Percentiles rank a stretch among this genome's conserved stretches.
These are phyloP conservation scores for Ambrosiella xylebori DNA, from an alignment of 2,329 filamentous ascomycete species.

Conservation along the genomic window DNA sequence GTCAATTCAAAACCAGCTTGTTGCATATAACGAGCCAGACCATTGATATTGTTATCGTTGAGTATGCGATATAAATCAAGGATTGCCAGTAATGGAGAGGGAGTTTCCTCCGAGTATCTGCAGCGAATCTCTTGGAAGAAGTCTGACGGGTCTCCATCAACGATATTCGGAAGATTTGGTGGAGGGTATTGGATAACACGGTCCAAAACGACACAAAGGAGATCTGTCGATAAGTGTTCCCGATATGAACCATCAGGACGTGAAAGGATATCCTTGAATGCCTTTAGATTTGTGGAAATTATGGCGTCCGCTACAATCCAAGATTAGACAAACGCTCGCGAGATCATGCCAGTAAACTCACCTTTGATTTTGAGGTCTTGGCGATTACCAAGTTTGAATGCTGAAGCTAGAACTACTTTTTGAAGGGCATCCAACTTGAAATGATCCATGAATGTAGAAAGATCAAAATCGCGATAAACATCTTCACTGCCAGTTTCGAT, in stretches of 20 bases:
- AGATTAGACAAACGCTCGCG: slow-evolving; percentile 9
- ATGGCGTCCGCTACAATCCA: slow-evolving; percentile 61
- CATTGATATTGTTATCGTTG: slow-evolving; percentile 37
- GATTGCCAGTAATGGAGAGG: slow-evolving; percentile 51
- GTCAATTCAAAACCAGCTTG: slow-evolving; percentile 60
- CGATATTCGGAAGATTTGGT: slow-evolving; percentile 49
- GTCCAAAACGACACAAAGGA: slow-evolving; percentile 67
- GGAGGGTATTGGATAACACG: slow-evolving; percentile 76
- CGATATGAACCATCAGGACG: slow-evolving; percentile 44
- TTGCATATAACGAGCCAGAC: slow-evolving; percentile 52
- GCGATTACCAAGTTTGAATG: slow-evolving; percentile 70
- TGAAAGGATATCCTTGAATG: slow-evolving; percentile 62
- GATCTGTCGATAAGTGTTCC: slow-evolving; percentile 47
- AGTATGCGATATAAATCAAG: slow-evolving; percentile 53
- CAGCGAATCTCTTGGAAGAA: slow-evolving; percentile 47
- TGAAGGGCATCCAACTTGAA: slow-evolving; percentile 82
- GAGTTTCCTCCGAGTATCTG: slow-evolving; percentile 50
- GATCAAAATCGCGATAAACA: slow-evolving; percentile 86
- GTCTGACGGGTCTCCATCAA: slow-evolving; percentile 54
- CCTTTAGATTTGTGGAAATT: slow-evolving; percentile 58
- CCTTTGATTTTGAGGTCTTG: slow-evolving; percentile 79
- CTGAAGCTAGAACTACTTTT: slow-evolving; percentile 73
- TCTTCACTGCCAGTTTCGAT: slow-evolving; percentile 84
- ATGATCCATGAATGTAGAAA: slow-evolving; percentile 89
- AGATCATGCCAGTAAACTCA: slow-evolving; percentile 22